Evolutionary conservation across 2,329 filamentous ascomycete species (phyloP), one percentile per base, ranked within the genome.

Genomic region (Pseudogymnoascus sp.): DNA sequence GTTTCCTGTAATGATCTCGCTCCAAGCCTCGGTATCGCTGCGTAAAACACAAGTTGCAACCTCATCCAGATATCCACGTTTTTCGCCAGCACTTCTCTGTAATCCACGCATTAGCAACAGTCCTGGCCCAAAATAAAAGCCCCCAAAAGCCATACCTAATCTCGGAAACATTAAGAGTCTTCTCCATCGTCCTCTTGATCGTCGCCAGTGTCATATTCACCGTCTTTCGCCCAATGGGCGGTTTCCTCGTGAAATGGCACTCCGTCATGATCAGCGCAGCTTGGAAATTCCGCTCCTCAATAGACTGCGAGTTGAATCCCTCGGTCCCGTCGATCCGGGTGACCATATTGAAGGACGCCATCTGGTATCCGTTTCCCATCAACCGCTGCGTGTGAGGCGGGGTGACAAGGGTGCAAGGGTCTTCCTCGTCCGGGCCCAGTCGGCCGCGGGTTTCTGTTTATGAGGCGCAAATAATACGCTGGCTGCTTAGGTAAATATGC

Each of bases 51-150:
- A 63, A 80, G 79, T 29, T 82, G 82, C 63, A 87, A 75, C 76
- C 84, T 85, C 67, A 87, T 81, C 85, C 85, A 87, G 62, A 87
- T 82, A 64, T 82, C 80, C 29, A 87, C 80, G 66, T 87, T 87
- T 64, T 80, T 80, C 4, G 84, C 83, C 39, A 87, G 73, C 2
- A 79, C 77, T 70, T 87, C 84, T 66, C 83, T 86, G 63, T 12
- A 39, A 8, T 27, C 12, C 25, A 33, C 7, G 27, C 21, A 36
- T 36, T 40, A 21, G 21, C 36, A 37, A 58, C 7, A 13, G 5
- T 59, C 10, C 55, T n/a, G 1, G 36, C 21, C 10, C 18, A 45
- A 29, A 45, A 27, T 6, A 60, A 8, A 36, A 48, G 21, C 10
- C n/a, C 33, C 60, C 18, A 21, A 25, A 36, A 48, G 58, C 25